These are phyloP conservation scores for Seiridium cupressi DNA, from an alignment of 2,329 filamentous ascomycete genomes.

Conservation along the genomic window DNA sequence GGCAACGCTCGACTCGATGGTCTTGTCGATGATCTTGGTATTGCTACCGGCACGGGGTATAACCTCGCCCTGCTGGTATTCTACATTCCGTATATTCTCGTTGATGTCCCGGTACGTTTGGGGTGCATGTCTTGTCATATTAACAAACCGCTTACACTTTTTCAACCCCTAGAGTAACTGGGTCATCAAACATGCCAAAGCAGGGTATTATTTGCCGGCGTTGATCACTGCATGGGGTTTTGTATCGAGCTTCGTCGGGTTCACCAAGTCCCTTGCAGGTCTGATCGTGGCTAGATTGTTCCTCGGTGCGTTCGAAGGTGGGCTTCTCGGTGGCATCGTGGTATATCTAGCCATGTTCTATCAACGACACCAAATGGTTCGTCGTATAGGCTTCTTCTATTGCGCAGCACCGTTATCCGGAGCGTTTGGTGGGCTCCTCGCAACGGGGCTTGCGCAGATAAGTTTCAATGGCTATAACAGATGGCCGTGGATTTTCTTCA, in stretches of 20 bases:
- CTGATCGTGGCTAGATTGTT: conserved; percentile 69
- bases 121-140: neutral
- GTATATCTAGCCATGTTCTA: conserved; percentile 8
- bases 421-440: conserved; percentile 26
- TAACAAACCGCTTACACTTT: conserved; percentile 1
- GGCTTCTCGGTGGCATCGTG: conserved; percentile 50
- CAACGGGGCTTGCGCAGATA: conserved; percentile 38
- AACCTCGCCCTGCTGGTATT: conserved; percentile 78
- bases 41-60: conserved; percentile 62
- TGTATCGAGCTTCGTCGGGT: conserved; percentile 68
- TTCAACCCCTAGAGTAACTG: conserved; percentile 62
- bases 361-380: conserved; percentile 47
- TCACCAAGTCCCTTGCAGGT: conserved; percentile 60
- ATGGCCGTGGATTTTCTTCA: conserved; percentile 47
- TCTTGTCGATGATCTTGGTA: conserved; percentile 55
- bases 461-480: conserved; percentile 20
- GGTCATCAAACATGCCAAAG: conserved; percentile 73
- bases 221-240: conserved; percentile 78
- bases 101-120: conserved; percentile 53
- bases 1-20: conserved; percentile 63
- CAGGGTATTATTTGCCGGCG: conserved; percentile 74
- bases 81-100: conserved; percentile 80
- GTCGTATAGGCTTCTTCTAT: conserved; percentile 3
- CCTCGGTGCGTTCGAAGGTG: conserved; percentile 73
- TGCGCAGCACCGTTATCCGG: conserved; percentile 20